These are phyloP conservation scores for Mucor racemosus DNA, from an alignment of 371 early-diverging fungal species.

Conservation along the genomic window DNA sequence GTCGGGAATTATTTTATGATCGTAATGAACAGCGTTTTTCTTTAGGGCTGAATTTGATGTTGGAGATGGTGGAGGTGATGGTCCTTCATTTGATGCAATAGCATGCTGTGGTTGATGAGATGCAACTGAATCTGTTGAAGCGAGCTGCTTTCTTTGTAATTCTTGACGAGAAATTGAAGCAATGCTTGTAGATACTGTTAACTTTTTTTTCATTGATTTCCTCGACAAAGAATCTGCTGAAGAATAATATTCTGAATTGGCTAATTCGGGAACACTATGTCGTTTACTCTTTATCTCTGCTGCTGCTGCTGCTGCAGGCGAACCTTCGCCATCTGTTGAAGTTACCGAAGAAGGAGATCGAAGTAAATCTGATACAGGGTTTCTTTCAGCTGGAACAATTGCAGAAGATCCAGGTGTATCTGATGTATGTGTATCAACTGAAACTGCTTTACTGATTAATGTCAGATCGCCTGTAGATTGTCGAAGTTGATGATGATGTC, in stretches of 20 bases:
- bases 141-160: not conserved
- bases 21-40: slow-evolving; percentile 2
- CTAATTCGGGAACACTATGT: slow-evolving; percentile 5
- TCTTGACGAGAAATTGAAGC: not conserved
- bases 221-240: not conserved
- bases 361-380: slow-evolving; percentile 18
- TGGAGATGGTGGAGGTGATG: slow-evolving; percentile 8
- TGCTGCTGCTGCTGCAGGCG: not conserved
- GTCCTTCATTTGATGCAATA: not conserved
- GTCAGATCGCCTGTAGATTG: slow-evolving; percentile 22
- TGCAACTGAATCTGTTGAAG: not conserved
- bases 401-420: slow-evolving; percentile 12
- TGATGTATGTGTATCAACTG: slow-evolving; percentile 12
- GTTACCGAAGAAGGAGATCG: slow-evolving; percentile 15
- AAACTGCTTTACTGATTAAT: slow-evolving; percentile 19
- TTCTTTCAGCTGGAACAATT: slow-evolving; percentile 19
- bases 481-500: slow-evolving; percentile 6
- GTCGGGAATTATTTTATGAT: slow-evolving; percentile 21
- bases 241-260: slow-evolving; percentile 14
- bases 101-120: not conserved
- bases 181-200: not conserved
- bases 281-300: not conserved
- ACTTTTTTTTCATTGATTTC: slow-evolving; percentile 1
- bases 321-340: slow-evolving; percentile 6
- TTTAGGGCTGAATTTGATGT: slow-evolving; percentile 11